Evolutionary conservation across 768 basidiomycete species (phyloP).

Genomic region (Russula emetica): DNA sequence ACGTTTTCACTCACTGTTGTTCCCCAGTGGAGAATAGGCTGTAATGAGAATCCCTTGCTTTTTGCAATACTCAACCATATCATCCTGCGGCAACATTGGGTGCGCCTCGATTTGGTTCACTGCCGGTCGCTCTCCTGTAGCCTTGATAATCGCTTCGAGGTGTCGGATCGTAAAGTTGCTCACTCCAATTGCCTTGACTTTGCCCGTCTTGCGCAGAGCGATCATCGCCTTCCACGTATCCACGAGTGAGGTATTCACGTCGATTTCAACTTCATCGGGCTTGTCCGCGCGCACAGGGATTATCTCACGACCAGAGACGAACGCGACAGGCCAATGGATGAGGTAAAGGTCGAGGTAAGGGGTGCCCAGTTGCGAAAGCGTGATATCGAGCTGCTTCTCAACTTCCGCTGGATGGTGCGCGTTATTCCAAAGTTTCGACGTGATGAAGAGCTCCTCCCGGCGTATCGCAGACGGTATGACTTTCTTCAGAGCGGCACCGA

Average conservation of each 20-base stretch:
- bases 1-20: conserved; percentile 53
- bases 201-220: conserved; percentile 58
- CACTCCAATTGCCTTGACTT: conserved; percentile 73
- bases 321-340: conserved; percentile 77
- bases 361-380: conserved; percentile 64
- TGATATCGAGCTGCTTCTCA: conserved; percentile 72
- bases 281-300: conserved; percentile 49
- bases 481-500: conserved; percentile 69
- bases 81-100: conserved; percentile 71
- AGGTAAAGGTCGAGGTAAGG: conserved; percentile 82
- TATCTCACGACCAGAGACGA: conserved; percentile 50
- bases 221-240: conserved; percentile 85
- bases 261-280: conserved; percentile 49
- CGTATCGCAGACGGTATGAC: conserved; percentile 73
- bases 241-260: conserved; percentile 54
- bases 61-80: conserved; percentile 66
- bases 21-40: conserved; percentile 72
- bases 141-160: conserved; percentile 60
- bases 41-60: conserved; percentile 65
- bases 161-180: conserved; percentile 73
- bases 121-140: conserved; percentile 68
- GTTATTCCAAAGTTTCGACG: conserved; percentile 80
- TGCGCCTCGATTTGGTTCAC: conserved; percentile 84
- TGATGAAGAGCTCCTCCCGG: conserved; percentile 78
- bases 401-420: conserved; percentile 62